phyloP scores from a whole-genome alignment of 2,329 filamentous ascomycete species.

The Aspergillus proliferans region DNA sequence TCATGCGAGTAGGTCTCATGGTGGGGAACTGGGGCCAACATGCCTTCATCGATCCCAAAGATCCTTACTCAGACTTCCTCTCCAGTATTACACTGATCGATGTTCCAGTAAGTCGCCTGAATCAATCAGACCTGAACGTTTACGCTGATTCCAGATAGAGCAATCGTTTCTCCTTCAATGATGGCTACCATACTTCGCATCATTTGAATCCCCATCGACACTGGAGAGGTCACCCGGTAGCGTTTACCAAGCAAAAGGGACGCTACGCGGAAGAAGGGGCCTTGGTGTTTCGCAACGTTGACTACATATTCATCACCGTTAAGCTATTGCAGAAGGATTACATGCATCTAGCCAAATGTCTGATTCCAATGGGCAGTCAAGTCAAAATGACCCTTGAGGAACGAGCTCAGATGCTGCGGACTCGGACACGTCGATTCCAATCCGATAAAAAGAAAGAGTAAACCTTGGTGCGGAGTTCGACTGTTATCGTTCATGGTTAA shows the following conservation, averaged over 20 bases:
- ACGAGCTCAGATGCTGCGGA: constrained; percentile 56
- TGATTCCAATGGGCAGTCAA: constrained; percentile 70
- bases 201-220: constrained; percentile 47
- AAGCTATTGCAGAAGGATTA: constrained; percentile 67
- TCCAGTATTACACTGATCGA: constrained; percentile 76
- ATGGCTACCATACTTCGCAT: constrained; percentile 69
- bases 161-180: constrained; percentile 77
- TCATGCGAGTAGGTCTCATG: constrained; percentile 68
- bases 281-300: constrained; percentile 73
- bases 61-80: constrained; percentile 70
- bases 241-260: constrained; percentile 64
- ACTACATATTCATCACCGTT: constrained; percentile 70
- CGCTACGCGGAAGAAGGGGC: constrained; percentile 62
- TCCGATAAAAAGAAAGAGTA: neutral
- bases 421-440: constrained; percentile 62
- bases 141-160: constrained; percentile 44
- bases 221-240: constrained; percentile 72
- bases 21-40: constrained; percentile 81
- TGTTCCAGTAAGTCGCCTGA: constrained; percentile 56
- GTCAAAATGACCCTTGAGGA: constrained; percentile 60
- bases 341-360: constrained; percentile 57
- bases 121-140: neutral
- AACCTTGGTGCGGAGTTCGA: neutral
- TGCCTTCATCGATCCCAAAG: constrained; percentile 67
- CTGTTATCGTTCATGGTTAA: too few species aligned